phyloP scores from a whole-genome alignment of 1,284 basidiomycete species.

The Cystobasidium sp. region DNA sequence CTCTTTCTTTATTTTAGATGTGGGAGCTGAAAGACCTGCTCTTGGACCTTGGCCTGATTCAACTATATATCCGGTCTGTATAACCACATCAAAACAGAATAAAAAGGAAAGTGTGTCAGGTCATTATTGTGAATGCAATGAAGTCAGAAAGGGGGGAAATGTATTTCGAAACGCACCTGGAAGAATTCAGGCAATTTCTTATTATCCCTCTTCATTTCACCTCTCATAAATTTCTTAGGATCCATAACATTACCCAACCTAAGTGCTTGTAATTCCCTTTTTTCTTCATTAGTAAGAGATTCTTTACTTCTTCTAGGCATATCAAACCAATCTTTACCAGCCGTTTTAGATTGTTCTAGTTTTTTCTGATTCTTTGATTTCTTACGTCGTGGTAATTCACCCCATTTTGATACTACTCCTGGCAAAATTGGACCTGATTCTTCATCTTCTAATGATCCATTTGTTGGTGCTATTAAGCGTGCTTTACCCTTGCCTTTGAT shows the following conservation, averaged over 20 bases:
- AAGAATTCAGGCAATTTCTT: slow-evolving; percentile 80
- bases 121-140: not conserved
- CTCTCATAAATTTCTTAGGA: slow-evolving; percentile 94
- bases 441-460: slow-evolving; percentile 18
- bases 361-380: slow-evolving; percentile 27
- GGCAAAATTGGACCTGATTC: slow-evolving; percentile 21
- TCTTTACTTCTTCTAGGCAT: slow-evolving; percentile 77
- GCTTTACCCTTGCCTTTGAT: slow-evolving; percentile 39
- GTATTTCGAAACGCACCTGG: slow-evolving; percentile 67
- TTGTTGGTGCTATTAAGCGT: not conserved
- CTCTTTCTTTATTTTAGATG: slow-evolving; percentile 75
- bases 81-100: not conserved
- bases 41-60: slow-evolving; percentile 74
- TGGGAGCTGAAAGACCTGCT: slow-evolving; percentile 65
- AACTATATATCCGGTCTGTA: slow-evolving; percentile 83
- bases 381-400: slow-evolving; percentile 30
- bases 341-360: slow-evolving; percentile 60
- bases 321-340: slow-evolving; percentile 87
- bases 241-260: slow-evolving; percentile 89
- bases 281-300: slow-evolving; percentile 77
- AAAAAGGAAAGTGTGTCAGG: not conserved
- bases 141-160: not conserved
- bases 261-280: slow-evolving; percentile 90
- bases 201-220: slow-evolving; percentile 72
- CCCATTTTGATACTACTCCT: slow-evolving; percentile 38